A percentile compares a stretch with the other conserved stretches of the same genome.
Conservation (phyloP, 1,139 yeast species). For the Yarrowia galli region DNA sequence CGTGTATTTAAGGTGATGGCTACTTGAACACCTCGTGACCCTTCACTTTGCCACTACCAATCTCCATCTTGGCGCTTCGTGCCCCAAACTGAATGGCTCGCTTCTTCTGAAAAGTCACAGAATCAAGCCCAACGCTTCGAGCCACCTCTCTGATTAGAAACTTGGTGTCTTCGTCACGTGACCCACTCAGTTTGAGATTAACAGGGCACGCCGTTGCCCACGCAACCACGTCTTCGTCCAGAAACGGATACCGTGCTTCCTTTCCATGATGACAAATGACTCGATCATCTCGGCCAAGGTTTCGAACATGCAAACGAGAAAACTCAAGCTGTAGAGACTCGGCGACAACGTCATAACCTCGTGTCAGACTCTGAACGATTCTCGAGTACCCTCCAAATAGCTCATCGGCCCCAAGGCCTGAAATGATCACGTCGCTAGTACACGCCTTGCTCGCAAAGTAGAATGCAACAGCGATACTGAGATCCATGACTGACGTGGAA, state of each 20-base stretch:
- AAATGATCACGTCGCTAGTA: constrained; percentile 68
- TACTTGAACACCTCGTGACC: constrained; percentile 61
- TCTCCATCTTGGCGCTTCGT: constrained; percentile 88
- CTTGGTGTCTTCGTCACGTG: constrained; percentile 59
- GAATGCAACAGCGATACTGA: constrained; percentile 92
- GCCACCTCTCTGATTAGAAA: constrained; percentile 71
- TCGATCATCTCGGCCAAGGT: constrained; percentile 89
- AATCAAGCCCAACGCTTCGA: constrained; percentile 54
- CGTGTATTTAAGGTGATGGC: no score
- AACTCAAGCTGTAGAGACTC: constrained; percentile 74
- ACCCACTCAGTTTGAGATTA: constrained; percentile 48
- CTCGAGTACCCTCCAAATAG: constrained; percentile 90
- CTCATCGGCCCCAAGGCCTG: constrained; percentile 99
- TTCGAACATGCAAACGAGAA: constrained; percentile 73
- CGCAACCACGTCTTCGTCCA: constrained; percentile 68
- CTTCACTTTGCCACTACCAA: constrained; percentile 68
- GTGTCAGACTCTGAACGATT: constrained; percentile 58
- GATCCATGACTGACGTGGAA: constrained; percentile 89
- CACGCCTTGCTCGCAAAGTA: constrained; percentile 76
- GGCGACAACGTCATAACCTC: constrained; percentile 53
- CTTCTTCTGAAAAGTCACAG: constrained; percentile 78
- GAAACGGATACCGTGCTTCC: constrained; percentile 87
- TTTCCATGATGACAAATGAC: constrained; percentile 87
- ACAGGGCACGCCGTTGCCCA: constrained; percentile 56
- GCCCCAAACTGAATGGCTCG: constrained; percentile 98